Base-by-base conservation (phyloP, 495 filamentous ascomycete genomes). In the Trichoderma asperelloides region DNA sequence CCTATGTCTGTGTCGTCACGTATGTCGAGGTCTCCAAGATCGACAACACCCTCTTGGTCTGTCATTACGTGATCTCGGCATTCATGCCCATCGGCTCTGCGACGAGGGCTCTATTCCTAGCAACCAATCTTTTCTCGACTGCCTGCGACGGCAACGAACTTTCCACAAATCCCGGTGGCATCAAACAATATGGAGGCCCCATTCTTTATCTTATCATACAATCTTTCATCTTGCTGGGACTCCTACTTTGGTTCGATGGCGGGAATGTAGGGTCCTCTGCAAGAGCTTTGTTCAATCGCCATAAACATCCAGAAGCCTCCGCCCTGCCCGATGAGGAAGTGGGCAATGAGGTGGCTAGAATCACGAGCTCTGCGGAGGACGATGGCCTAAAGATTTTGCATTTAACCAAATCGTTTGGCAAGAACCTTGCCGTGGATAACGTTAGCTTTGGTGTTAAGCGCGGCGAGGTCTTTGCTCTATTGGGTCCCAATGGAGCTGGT, bases 401-500 rank as follows among this genome's bases (percentile, higher is more conserved):
- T 70, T 78, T 95, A 18, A 91, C 86, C 60, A 96, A 96, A 74
- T 76, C 84, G 11, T 96, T 93, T 67, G 86, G 87, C 16, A 83
- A 83, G 65, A 77, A 80, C 71, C 84, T 86, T 9, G 92, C 92
- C 5, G 90, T 96, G 16, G 85, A 94, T 63, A 87, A 96, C 71
- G 81, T 96, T 62, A 89, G 88, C 13, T 96, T 96, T 71, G 89
- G 88, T 57, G 86, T 96, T 33, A 82, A 85, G 41, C 86, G 84
- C 62, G 87, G 88, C 66, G 89, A 95, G 73, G 88, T 93, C 16
- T 96, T 96, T 74, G 91, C 91, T 23, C 83, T 96, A 1, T 84
- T 96, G 6, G 92, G 92, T 7, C 91, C 92, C 25, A 96, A 96
- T 73, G 92, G 91, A 28, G 92, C 92, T 0, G 92, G 92, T 62